Evolutionary conservation across 768 basidiomycete species (phyloP).

Genomic region (Mycena galericulata): DNA sequence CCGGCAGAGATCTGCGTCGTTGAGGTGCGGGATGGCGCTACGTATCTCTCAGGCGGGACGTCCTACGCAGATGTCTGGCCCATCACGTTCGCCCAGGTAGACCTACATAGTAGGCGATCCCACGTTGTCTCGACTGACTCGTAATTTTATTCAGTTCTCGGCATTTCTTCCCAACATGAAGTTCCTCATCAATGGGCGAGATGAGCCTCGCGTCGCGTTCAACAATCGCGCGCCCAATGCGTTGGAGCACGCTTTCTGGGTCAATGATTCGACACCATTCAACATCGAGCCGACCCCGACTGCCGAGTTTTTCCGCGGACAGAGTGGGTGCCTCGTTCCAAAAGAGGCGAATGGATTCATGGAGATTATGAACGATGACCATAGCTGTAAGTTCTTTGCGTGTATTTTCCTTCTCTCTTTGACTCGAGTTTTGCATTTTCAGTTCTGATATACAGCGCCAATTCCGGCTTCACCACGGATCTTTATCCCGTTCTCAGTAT

Average conservation of each 20-base stretch:
- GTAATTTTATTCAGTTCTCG: constrained; percentile 2
- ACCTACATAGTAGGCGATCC: too few relatives aligned
- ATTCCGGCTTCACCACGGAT: constrained; percentile 20
- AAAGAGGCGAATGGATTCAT: not conserved
- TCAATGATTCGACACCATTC: constrained; percentile 9
- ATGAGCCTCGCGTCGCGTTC: constrained; percentile 24
- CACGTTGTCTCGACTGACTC: too few relatives aligned
- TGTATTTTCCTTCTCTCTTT: not conserved
- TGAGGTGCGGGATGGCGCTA: not conserved
- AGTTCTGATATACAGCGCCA: constrained; percentile 11
- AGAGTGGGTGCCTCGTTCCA: constrained; percentile 7
- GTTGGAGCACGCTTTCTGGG: not conserved
- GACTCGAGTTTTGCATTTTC: too few relatives aligned
- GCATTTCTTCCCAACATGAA: constrained; percentile 8
- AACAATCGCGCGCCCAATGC: constrained; percentile 7
- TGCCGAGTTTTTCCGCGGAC: not conserved
- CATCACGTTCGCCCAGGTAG: not conserved
- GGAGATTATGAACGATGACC: not conserved
- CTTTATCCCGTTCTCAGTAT: constrained; percentile 24
- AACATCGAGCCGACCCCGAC: not conserved
- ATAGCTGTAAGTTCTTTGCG: constrained; percentile 4
- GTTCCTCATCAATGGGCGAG: constrained; percentile 17
- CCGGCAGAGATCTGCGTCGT: not conserved
- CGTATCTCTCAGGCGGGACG: not conserved
- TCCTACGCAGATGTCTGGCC: not conserved